Base-by-base conservation (phyloP, 78 protist species). In the Corallochytrium limacisporum region DNA sequence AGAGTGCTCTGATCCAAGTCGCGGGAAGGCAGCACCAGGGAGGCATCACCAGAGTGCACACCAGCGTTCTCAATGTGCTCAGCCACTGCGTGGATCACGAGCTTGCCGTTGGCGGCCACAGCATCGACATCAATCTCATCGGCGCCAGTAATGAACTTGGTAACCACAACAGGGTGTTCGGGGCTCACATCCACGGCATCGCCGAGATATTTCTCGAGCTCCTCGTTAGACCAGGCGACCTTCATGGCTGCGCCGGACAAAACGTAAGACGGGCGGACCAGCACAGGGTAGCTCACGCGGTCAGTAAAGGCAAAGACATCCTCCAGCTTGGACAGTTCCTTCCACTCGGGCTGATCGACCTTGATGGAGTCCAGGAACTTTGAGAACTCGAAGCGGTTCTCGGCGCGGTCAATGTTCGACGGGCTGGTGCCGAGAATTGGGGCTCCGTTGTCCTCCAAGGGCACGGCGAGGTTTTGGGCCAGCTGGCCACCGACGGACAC, bases 1-100 rank as follows among this genome's bases (percentile, higher is more conserved):
- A 86, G 42, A 55, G 86, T 79, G 37, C 55, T 72, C 56, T 40
- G 65, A 35, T 81, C 75, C 13, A 81, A 74, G 54, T 75, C 73
- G 65, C 74, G 88, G 8, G 88, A 72, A 10, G 93, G 93, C 38
- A 84, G 83, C 22, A 93, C 87, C 29, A 93, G 66, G 4, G 95
- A 87, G 2, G 98, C 98, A 55, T 93, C 98, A 16, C 98, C 98
- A 5, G 81, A 62, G 87, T 93, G 98, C 22, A 88, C 93, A 50
- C 98, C 98, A 4, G 98, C 98, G 56, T 91, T 89, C 60, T 93
- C 98, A 24, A 93, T 83, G 78, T 93, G 98, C 68, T 93, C 95
- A 35, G 88, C 72, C 53, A 93, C 78, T 62, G 92, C 92, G 56
- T 81, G 81, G 60, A 78, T 53, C 32, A 93, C 63, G 39, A 92